Percentiles rank a stretch among this genome's conserved stretches.
These are phyloP conservation scores for Tubosaeta sp. DNA, from an alignment of 768 basidiomycete genomes.

Conservation along the genomic window DNA sequence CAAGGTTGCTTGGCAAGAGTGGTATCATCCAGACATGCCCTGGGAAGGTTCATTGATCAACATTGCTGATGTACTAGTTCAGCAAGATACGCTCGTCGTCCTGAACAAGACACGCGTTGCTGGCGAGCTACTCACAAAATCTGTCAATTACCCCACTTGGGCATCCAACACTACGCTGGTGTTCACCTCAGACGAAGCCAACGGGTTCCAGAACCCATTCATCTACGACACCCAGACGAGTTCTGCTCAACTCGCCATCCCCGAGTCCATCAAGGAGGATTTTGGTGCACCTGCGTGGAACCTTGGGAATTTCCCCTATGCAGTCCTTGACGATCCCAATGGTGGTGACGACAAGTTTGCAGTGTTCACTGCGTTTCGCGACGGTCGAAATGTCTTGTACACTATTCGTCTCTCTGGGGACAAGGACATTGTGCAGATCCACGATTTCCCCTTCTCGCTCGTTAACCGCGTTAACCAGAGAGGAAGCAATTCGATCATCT, in stretches of 20 bases:
- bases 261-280: slow-evolving; percentile 45
- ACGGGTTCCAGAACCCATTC: slow-evolving; percentile 70
- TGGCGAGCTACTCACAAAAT: slow-evolving; percentile 45
- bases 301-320: slow-evolving; percentile 47
- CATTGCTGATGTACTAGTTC: slow-evolving; percentile 42
- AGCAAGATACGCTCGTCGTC: slow-evolving; percentile 26
- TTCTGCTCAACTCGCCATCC: slow-evolving; percentile 29
- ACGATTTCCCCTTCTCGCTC: slow-evolving; percentile 33
- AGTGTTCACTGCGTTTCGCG: slow-evolving; percentile 30
- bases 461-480: slow-evolving; percentile 24
- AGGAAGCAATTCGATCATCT: slow-evolving; percentile 25
- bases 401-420: slow-evolving; percentile 25
- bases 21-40: slow-evolving; percentile 69
- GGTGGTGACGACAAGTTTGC: slow-evolving; percentile 17
- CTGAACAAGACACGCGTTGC: slow-evolving; percentile 45
- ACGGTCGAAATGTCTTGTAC: slow-evolving; percentile 35
- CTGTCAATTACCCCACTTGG: slow-evolving; percentile 62
- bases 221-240: slow-evolving; percentile 38
- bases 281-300: slow-evolving; percentile 56
- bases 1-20: slow-evolving; percentile 58
- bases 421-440: slow-evolving; percentile 21
- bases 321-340: slow-evolving; percentile 35
- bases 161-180: slow-evolving; percentile 49
- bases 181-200: slow-evolving; percentile 56
- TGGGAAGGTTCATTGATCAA: slow-evolving; percentile 63